phyloP scores from a whole-genome alignment of 2,329 filamentous ascomycete genomes.

The Aspergillus flavus region DNA sequence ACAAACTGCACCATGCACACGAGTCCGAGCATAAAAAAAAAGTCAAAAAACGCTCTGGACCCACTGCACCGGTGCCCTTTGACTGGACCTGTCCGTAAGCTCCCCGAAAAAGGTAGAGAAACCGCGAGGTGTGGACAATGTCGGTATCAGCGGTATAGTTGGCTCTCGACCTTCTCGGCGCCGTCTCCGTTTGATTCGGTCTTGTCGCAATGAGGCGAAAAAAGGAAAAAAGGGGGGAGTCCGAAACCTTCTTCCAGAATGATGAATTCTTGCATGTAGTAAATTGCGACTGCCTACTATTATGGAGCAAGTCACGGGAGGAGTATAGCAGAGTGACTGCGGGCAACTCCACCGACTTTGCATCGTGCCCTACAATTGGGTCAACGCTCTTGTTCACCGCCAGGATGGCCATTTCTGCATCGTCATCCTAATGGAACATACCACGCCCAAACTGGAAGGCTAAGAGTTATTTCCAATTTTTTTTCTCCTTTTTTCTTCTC shows the following conservation, averaged over 20 bases:
- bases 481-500: not conserved
- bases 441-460: slow-evolving; percentile 9
- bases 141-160: not conserved
- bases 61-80: not conserved
- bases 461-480: not conserved
- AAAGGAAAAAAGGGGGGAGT: not conserved
- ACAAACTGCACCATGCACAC: slow-evolving; percentile 17
- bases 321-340: not conserved
- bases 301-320: not conserved
- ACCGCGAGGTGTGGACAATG: not conserved
- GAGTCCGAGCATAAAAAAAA: slow-evolving; percentile 11
- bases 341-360: not conserved
- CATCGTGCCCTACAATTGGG: slow-evolving; percentile 22
- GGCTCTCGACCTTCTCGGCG: not conserved
- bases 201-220: not conserved
- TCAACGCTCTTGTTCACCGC: slow-evolving; percentile 24
- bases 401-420: slow-evolving; percentile 15
- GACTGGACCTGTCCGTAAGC: not conserved
- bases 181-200: not conserved
- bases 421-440: slow-evolving; percentile 18
- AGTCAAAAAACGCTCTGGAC: not conserved
- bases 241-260: not conserved
- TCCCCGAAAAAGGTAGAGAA: not conserved
- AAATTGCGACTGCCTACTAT: slow-evolving; percentile 1
- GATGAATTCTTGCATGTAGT: not conserved